Conservation (phyloP, 2,329 filamentous ascomycete genomes). For the Pseudonectria buxi region DNA sequence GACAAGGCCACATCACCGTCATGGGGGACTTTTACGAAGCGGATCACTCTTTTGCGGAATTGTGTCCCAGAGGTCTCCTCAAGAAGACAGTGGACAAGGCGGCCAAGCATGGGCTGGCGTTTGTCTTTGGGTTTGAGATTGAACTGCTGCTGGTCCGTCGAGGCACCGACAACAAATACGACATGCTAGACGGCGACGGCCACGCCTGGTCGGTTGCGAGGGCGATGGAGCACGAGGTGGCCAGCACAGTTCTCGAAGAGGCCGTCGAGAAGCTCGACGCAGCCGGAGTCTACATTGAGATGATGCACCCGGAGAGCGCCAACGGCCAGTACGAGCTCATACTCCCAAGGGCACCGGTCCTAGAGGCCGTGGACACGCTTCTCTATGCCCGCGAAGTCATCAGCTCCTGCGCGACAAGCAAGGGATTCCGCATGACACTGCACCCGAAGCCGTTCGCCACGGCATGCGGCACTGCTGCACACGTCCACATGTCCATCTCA, state of each 20-base stretch:
- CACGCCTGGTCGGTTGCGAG: slow-evolving; percentile 67
- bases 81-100: slow-evolving; percentile 47
- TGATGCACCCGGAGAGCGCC: slow-evolving; percentile 68
- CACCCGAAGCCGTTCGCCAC: slow-evolving; percentile 61
- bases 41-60: slow-evolving; percentile 39
- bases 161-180: slow-evolving; percentile 25
- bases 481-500: slow-evolving; percentile 63
- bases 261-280: slow-evolving; percentile 54
- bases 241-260: slow-evolving; percentile 55
- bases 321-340: slow-evolving; percentile 74
- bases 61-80: slow-evolving; percentile 63
- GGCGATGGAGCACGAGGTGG: slow-evolving; percentile 50
- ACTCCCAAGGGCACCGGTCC: slow-evolving; percentile 53
- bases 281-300: slow-evolving; percentile 60
- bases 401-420: slow-evolving; percentile 52
- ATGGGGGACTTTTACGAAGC: slow-evolving; percentile 59
- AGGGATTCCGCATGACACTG: slow-evolving; percentile 62
- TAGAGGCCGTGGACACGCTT: slow-evolving; percentile 65
- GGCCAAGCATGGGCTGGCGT: slow-evolving; percentile 44
- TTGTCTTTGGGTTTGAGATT: slow-evolving; percentile 73
- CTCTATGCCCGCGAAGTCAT: slow-evolving; percentile 67
- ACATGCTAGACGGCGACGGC: slow-evolving; percentile 47
- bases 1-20: slow-evolving; percentile 56
- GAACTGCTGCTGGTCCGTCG: slow-evolving; percentile 66
- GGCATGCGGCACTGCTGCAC: slow-evolving; percentile 57